Evolutionary conservation across 2,329 filamentous ascomycete species (phyloP), one percentile per base, ranked within the genome.

Genomic region (Helotiales sp.): DNA sequence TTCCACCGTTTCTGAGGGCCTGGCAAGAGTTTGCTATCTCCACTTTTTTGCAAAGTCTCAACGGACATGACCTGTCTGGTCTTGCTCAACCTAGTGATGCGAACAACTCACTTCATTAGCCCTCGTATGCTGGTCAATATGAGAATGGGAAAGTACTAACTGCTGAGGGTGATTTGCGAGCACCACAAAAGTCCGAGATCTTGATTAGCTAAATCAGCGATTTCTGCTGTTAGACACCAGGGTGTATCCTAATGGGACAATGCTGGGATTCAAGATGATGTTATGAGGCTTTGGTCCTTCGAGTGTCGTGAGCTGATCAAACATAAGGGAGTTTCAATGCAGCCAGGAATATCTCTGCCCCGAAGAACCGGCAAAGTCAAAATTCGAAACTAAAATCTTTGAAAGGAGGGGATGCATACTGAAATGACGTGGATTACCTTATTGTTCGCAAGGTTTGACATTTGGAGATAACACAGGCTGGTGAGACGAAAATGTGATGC

Each of bases 1-100:
- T 85, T 82, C 75, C 80, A 40, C 10, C 37, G 37, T 40, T 15
- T 3, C 10, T 2, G 37, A 40, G 10, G 49, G 61, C 2, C 17
- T 63, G 34, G 61, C 26, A 50, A 28, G 47, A 7, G 11, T 50
- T 15, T 28, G 24, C 24, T 13, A 22, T 50, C 20, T 50, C 22
- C 13, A 50, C 47, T 26, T 26, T 22, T 15, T 28, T 50, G 15
- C 22, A 50, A 50, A 22, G 5, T 6, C 11, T 50, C 5, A 50
- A 26, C 13, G 47, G 22, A 3, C 24, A 50, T 22, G 24, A 50
- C 13, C 22, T 28, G 22, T 22, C 47, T 22, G 47, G 47, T 20
- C 22, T 50, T 11, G 11, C 22, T 28, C 47, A 22, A 28, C 22
- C 47, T 28, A 15, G 20, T 50, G 47, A 22, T 11, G 47, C 22